Percentiles rank a stretch among this genome's conserved stretches.
Evolutionary conservation across 108 stramenopile species (phyloP).

Genomic region (Schizochytrium sp.): DNA sequence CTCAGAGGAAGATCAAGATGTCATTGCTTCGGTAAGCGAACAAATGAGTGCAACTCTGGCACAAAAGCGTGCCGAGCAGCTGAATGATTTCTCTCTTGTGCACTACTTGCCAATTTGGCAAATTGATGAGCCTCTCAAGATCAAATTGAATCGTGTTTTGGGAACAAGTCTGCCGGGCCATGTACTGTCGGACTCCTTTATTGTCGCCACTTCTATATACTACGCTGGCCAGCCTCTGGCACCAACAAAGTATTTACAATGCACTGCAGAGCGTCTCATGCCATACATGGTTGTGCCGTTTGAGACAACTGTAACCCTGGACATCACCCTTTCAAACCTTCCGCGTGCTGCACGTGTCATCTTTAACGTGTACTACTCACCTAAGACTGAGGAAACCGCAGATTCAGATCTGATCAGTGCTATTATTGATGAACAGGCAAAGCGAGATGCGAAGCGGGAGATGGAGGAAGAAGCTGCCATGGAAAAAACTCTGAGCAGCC

Average conservation of each 20-base stretch:
- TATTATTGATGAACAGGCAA: neutral
- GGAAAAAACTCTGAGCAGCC: neutral
- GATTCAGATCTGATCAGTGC: neutral
- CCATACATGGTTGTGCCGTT: neutral
- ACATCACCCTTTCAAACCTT: slow-evolving; percentile 59
- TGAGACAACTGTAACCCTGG: neutral
- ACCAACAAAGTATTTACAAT: neutral
- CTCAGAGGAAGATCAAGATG: slow-evolving; percentile 51
- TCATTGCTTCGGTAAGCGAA: slow-evolving; percentile 29
- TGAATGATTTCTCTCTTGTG: neutral
- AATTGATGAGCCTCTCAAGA: neutral
- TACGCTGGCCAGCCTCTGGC: neutral
- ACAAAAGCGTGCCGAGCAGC: slow-evolving; percentile 5
- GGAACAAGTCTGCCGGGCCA: slow-evolving; percentile 39
- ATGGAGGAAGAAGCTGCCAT: neutral
- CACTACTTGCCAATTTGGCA: slow-evolving; percentile 43
- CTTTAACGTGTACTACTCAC: slow-evolving; percentile 54
- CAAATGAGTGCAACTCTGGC: slow-evolving; percentile 56
- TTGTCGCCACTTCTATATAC: neutral
- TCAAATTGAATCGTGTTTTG: slow-evolving; percentile 19
- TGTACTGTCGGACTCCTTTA: neutral
- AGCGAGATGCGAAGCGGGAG: neutral
- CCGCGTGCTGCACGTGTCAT: slow-evolving; percentile 64
- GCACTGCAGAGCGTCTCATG: neutral
- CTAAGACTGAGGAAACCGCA: neutral